These are phyloP conservation scores for Sordariomycetes sp. DNA, from an alignment of 2,329 filamentous ascomycete genomes.

Conservation along the genomic window DNA sequence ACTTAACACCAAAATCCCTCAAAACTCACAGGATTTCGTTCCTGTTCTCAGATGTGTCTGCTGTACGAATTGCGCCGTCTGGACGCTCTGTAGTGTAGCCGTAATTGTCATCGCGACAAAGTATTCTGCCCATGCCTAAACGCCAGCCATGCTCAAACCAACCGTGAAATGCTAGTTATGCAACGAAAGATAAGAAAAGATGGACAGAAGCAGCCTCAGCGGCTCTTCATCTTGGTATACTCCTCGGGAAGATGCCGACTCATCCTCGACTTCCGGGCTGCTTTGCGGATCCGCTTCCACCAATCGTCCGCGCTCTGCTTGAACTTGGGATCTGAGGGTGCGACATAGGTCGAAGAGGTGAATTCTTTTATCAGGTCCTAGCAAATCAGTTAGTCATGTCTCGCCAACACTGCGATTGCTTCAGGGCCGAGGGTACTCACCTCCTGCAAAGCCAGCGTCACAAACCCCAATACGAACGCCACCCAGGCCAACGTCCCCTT, in stretches of 20 bases:
- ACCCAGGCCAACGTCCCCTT: conserved; percentile 27
- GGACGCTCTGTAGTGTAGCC: too few species aligned
- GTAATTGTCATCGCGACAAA: too few species aligned
- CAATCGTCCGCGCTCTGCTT: conserved; percentile 18
- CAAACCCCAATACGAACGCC: conserved; percentile 27
- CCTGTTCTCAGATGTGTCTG: too few species aligned
- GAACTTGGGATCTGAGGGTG: conserved; percentile 18
- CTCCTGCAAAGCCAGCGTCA: conserved; percentile 24
- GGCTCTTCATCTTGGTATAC: conserved; percentile 20
- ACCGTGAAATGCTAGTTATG: too few species aligned
- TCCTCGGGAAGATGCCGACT: conserved; percentile 22
- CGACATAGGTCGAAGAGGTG: conserved; percentile 14
- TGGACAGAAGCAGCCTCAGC: too few species aligned
- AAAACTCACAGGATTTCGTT: too few species aligned
- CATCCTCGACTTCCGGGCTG: conserved; percentile 24
- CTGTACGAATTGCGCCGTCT: too few species aligned
- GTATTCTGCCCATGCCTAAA: too few species aligned
- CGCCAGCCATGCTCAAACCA: not conserved
- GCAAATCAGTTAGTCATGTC: too few species aligned
- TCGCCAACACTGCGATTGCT: too few species aligned
- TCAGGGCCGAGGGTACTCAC: conserved; percentile 12
- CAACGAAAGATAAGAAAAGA: too few species aligned
- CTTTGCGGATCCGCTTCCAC: conserved; percentile 23
- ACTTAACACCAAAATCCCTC: too few species aligned
- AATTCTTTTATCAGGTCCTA: conserved; percentile 22